These are phyloP conservation scores for Candida vartiovaarae DNA, from an alignment of 805 yeast species.

Conservation along the genomic window DNA sequence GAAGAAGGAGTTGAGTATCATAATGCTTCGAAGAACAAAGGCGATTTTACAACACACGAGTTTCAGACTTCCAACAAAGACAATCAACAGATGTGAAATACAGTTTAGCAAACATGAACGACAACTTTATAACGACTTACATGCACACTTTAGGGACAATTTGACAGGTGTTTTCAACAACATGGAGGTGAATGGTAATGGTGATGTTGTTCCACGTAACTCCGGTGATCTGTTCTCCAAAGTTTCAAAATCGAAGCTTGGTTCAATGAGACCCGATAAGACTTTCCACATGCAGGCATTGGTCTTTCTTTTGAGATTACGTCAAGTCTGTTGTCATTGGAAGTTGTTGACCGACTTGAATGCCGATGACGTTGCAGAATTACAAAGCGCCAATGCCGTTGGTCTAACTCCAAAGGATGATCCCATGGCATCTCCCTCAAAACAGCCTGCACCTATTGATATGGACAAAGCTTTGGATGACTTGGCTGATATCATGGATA, in stretches of 20 bases:
- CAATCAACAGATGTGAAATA: conserved; percentile 13
- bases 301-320: conserved; percentile 27
- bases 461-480: conserved; percentile 16
- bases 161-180: conserved; percentile 5
- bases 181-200: background rate
- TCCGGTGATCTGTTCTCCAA: conserved; percentile 7
- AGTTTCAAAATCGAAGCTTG: conserved; percentile 9
- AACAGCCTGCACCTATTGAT: conserved; percentile 8
- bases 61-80: conserved; percentile 18
- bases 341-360: conserved; percentile 13
- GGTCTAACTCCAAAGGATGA: background rate
- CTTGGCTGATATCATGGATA: conserved; percentile 16
- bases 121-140: conserved; percentile 22
- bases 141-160: conserved; percentile 8
- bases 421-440: conserved; percentile 4
- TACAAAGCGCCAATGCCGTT: conserved; percentile 2
- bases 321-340: conserved; percentile 33
- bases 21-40: conserved; percentile 44
- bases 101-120: conserved; percentile 23
- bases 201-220: background rate
- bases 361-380: conserved; percentile 11
- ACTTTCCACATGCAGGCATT: conserved; percentile 22
- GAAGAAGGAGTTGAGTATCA: conserved; percentile 21
- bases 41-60: conserved; percentile 23
- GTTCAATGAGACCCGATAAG: conserved; percentile 3